Evolutionary conservation across 495 filamentous ascomycete species (phyloP).

Genomic region (Neurospora sp.): DNA sequence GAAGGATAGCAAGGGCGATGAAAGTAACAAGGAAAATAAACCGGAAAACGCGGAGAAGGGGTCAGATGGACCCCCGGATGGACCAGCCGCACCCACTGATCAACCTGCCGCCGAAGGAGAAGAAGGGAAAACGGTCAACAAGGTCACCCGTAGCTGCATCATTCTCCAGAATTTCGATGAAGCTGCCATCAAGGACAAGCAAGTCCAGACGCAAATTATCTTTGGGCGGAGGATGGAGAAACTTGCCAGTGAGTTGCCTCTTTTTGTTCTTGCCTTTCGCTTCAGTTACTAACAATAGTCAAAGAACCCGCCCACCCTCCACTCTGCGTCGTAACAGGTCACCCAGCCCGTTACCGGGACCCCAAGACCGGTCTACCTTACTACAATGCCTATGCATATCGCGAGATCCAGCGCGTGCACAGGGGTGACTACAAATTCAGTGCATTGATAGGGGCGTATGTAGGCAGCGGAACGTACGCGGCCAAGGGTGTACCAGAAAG

Average conservation of each 20-base stretch:
- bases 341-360: conserved; percentile 67
- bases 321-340: conserved; percentile 70
- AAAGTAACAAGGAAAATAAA: neutral
- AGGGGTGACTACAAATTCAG: conserved; percentile 66
- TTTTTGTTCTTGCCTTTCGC: too few relatives aligned
- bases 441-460: conserved; percentile 61
- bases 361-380: conserved; percentile 68
- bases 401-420: conserved; percentile 56
- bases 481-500: conserved; percentile 59
- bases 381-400: conserved; percentile 62
- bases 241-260: conserved; percentile 32
- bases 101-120: conserved; percentile 16
- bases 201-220: conserved; percentile 43
- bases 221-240: conserved; percentile 45
- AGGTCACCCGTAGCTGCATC: conserved; percentile 39
- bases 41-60: neutral
- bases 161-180: conserved; percentile 49
- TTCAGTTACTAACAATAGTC: conserved; percentile 4
- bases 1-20: neutral
- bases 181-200: conserved; percentile 40
- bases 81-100: conserved; percentile 1
- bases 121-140: conserved; percentile 2
- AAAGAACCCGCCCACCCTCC: conserved; percentile 36
- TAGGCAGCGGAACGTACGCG: conserved; percentile 48
- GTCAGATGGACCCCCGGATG: conserved; percentile 15